A percentile compares a stretch with the other conserved stretches of the same genome.
These are phyloP conservation scores for Magnaporthales sp. DNA, from an alignment of 2,329 filamentous ascomycete species.

Conservation along the genomic window DNA sequence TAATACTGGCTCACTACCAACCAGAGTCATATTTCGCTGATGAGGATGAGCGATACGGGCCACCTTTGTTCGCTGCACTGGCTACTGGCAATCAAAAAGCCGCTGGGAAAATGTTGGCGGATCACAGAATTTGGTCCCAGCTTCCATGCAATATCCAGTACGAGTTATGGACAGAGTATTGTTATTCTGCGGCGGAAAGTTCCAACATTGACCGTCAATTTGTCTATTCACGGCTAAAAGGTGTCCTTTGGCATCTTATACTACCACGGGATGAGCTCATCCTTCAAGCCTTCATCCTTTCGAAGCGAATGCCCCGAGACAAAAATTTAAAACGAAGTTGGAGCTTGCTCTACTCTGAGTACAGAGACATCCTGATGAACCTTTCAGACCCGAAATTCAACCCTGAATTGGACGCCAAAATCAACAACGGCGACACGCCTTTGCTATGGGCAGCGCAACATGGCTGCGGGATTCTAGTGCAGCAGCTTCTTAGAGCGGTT, in stretches of 20 bases:
- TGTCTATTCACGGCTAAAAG: neutral
- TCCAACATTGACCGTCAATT: neutral
- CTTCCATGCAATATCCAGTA: neutral
- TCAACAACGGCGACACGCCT: too few species aligned
- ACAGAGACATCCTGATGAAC: neutral
- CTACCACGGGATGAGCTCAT: neutral
- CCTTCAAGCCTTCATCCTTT: neutral
- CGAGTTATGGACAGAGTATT: neutral
- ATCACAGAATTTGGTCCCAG: neutral
- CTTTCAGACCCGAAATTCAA: too few species aligned
- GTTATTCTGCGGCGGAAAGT: neutral
- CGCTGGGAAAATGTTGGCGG: slow-evolving; percentile 2
- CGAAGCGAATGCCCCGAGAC: neutral
- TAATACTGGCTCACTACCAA: slow-evolving; percentile 4
- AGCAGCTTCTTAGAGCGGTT: slow-evolving; percentile 1
- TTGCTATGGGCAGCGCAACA: neutral
- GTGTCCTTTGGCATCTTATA: neutral
- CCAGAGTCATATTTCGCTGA: neutral
- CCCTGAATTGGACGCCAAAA: too few species aligned
- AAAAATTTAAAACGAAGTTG: too few species aligned
- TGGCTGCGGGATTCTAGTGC: neutral
- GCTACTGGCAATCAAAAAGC: slow-evolving; percentile 7
- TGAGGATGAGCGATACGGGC: slow-evolving; percentile 7
- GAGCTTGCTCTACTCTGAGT: too few species aligned
- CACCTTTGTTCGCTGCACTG: slow-evolving; percentile 10